phyloP scores from a whole-genome alignment of 805 yeast species.

The Zygoascus ofunaensis region DNA sequence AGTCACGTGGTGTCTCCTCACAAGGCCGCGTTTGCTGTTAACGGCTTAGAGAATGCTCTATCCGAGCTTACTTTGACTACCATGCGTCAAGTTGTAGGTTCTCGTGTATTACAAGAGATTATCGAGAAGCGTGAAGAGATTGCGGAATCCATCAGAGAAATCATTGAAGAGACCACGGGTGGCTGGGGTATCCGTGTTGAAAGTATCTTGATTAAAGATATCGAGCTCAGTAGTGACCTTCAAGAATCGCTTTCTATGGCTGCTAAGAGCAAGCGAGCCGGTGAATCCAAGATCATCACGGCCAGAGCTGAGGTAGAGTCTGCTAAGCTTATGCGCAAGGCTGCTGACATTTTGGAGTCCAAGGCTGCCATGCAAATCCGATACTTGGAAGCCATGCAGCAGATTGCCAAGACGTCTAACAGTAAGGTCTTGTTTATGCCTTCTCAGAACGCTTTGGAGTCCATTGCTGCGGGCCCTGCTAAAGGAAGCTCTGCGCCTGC shows the following conservation, averaged over 20 bases:
- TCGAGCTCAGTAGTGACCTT: conserved; percentile 45
- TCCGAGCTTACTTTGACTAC: conserved; percentile 65
- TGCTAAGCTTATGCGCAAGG: conserved; percentile 69
- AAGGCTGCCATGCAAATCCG: conserved; percentile 73
- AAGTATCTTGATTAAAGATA: conserved; percentile 58
- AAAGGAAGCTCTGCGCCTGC: neutral
- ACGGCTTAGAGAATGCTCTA: conserved; percentile 45
- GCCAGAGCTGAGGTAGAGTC: conserved; percentile 70
- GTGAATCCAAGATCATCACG: conserved; percentile 66
- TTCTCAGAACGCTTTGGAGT: conserved; percentile 34
- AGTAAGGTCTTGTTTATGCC: conserved; percentile 74
- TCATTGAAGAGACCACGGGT: conserved; percentile 51
- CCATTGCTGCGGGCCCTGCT: conserved; percentile 12
- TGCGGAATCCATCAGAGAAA: conserved; percentile 52
- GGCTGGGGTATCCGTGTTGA: conserved; percentile 68
- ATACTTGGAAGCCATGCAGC: conserved; percentile 70
- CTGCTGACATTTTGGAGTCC: conserved; percentile 65
- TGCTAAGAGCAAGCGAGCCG: conserved; percentile 66
- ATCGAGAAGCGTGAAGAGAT: conserved; percentile 66
- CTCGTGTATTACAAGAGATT: conserved; percentile 57
- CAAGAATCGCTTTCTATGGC: conserved; percentile 59
- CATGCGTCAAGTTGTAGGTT: conserved; percentile 61
- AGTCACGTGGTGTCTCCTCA: conserved; percentile 61
- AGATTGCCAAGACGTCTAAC: conserved; percentile 52
- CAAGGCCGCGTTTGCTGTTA: conserved; percentile 51